Percentiles rank a stretch among this genome's conserved stretches.
Conservation (phyloP, 2,329 filamentous ascomycete genomes). For the Apiospora aurea region DNA sequence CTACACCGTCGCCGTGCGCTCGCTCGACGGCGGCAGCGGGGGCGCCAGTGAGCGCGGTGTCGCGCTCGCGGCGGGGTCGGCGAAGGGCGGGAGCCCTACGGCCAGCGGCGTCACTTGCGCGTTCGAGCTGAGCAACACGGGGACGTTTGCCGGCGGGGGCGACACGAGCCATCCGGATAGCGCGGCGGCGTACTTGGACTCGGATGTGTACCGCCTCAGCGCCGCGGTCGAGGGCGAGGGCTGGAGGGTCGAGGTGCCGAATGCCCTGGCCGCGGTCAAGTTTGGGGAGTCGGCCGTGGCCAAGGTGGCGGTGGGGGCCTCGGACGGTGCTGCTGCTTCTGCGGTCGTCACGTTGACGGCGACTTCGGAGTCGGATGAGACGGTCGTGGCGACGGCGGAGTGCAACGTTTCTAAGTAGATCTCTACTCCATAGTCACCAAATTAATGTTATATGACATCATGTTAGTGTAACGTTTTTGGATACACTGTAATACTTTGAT, state of each 20-base stretch:
- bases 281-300: slow-evolving; percentile 49
- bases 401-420: slow-evolving; percentile 33
- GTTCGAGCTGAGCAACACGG: slow-evolving; percentile 56
- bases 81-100: slow-evolving; percentile 35
- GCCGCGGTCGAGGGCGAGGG: slow-evolving; percentile 52
- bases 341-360: slow-evolving; percentile 52
- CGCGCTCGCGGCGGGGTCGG: slow-evolving; percentile 44
- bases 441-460: neutral
- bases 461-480: too few relatives aligned
- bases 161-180: slow-evolving; percentile 43
- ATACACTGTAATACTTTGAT: too few relatives aligned
- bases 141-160: slow-evolving; percentile 41
- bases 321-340: slow-evolving; percentile 39
- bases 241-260: slow-evolving; percentile 53
- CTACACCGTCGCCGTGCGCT: slow-evolving; percentile 56
- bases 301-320: slow-evolving; percentile 51
- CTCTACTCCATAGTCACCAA: too few relatives aligned
- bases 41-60: slow-evolving; percentile 44
- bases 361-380: slow-evolving; percentile 53
- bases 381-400: slow-evolving; percentile 38
- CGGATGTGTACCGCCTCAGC: slow-evolving; percentile 56
- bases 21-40: slow-evolving; percentile 48
- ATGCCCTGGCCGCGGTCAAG: slow-evolving; percentile 48
- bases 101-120: slow-evolving; percentile 50
- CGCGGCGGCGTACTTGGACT: slow-evolving; percentile 47